These are phyloP conservation scores for Capsicum pubescens DNA, from an alignment of 257 asterid species.

Conservation along the genomic window DNA sequence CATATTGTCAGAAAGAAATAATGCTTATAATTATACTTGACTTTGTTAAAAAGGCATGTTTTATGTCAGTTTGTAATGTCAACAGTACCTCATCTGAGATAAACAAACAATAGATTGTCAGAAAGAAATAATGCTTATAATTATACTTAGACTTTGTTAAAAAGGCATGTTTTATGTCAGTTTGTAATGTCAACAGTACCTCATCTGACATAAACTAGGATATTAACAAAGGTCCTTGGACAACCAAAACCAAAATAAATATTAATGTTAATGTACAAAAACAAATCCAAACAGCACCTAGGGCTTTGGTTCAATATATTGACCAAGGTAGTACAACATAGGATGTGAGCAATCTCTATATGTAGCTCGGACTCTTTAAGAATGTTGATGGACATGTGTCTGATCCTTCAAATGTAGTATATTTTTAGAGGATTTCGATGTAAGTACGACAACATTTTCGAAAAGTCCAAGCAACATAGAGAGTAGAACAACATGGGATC, in stretches of 20 bases:
- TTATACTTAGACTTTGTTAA: neutral
- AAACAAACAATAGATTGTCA: no score
- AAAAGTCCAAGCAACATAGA: neutral
- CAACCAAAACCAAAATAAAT: neutral
- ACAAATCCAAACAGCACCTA: constrained; percentile 9
- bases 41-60: neutral
- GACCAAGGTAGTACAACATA: neutral
- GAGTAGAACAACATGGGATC: no score
- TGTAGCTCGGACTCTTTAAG: neutral
- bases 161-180: neutral
- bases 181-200: neutral
- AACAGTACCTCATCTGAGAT: neutral
- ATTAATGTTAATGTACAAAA: no score
- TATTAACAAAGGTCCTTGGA: neutral
- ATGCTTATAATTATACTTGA: neutral
- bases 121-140: no score
- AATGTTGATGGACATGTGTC: neutral
- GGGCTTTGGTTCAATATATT: neutral
- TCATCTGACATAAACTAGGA: neutral
- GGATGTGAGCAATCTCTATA: neutral
- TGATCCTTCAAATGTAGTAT: neutral
- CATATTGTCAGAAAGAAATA: constrained; percentile 9
- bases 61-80: neutral
- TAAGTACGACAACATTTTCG: neutral
- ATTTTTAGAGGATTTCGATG: neutral